A percentile compares a stretch with the other conserved stretches of the same genome.
Conservation (phyloP, 768 basidiomycete genomes). For the Tricholoma terreum region DNA sequence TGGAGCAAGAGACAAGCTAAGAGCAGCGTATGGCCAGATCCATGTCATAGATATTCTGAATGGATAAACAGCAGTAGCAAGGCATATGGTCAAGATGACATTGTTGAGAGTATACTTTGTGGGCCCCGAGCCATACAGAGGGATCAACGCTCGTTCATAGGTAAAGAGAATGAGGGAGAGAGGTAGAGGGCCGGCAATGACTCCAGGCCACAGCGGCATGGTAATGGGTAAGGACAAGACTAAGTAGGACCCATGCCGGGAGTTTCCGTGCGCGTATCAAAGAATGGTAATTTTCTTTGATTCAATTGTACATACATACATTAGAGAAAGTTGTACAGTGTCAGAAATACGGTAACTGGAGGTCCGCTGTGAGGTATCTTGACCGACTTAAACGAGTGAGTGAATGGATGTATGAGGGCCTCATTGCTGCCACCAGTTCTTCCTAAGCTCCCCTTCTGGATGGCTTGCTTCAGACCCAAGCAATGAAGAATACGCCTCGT, state of each 20-base stretch:
- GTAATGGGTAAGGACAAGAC: no score
- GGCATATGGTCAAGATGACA: conserved; percentile 30
- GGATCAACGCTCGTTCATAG: conserved; percentile 63
- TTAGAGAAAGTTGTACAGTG: no score
- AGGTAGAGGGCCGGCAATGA: conserved; percentile 10
- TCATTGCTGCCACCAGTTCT: background rate
- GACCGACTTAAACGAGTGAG: no score
- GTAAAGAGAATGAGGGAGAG: conserved; percentile 59
- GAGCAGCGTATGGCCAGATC: conserved; percentile 36
- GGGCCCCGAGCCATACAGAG: conserved; percentile 64
- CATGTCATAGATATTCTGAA: conserved; percentile 30
- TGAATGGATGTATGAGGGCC: no score
- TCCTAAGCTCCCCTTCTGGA: background rate
- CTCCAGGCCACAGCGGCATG: background rate
- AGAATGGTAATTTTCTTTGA: no score
- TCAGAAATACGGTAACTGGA: no score
- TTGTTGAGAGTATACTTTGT: conserved; percentile 47
- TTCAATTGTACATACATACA: no score
- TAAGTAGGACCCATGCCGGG: no score
- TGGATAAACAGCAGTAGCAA: conserved; percentile 39
- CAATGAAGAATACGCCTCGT: background rate
- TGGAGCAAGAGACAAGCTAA: conserved; percentile 47
- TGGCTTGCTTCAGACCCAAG: background rate
- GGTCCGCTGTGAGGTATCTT: no score
- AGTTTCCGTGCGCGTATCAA: no score